Percentiles rank a stretch among this genome's conserved stretches.
These are phyloP conservation scores for Purpureocillium takamizusanense DNA, from an alignment of 2,329 filamentous ascomycete species.

Conservation along the genomic window DNA sequence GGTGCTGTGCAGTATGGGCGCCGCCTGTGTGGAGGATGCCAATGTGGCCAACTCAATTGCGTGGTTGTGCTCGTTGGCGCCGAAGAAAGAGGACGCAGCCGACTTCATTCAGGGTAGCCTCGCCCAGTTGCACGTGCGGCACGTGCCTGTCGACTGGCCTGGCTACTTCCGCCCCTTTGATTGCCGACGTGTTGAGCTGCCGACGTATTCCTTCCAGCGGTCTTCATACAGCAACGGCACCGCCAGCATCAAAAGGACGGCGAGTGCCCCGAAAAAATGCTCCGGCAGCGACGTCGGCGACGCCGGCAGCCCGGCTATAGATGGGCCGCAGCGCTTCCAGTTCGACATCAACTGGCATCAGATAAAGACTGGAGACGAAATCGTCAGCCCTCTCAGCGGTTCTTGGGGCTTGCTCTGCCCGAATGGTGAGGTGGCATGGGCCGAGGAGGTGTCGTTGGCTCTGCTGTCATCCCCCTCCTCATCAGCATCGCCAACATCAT, in stretches of 20 bases:
- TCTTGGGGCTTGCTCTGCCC: constrained; percentile 4
- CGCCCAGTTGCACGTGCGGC: constrained; percentile 13
- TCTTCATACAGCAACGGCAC: too few species aligned
- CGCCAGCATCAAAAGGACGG: too few species aligned
- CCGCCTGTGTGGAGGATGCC: constrained; percentile 6
- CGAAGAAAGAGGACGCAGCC: constrained; percentile 6
- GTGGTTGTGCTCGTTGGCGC: constrained; percentile 18
- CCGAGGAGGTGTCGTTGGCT: background rate
- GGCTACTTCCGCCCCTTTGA: constrained; percentile 17
- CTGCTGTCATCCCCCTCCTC: background rate
- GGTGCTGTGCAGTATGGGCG: constrained; percentile 18
- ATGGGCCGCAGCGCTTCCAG: too few species aligned
- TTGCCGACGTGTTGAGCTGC: constrained; percentile 15
- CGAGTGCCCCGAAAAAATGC: too few species aligned
- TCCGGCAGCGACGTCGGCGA: too few species aligned
- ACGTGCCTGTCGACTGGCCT: constrained; percentile 17
- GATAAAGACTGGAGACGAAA: too few species aligned
- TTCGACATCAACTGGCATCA: too few species aligned
- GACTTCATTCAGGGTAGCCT: constrained; percentile 10
- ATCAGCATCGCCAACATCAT: too few species aligned
- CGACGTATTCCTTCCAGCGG: constrained; percentile 21
- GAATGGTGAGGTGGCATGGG: constrained; percentile 1
- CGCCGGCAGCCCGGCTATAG: too few species aligned
- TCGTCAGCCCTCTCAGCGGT: background rate
- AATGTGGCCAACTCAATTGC: constrained; percentile 1